Conservation (phyloP, 2,329 filamentous ascomycete species). For the Sphaerulina vaccinii region DNA sequence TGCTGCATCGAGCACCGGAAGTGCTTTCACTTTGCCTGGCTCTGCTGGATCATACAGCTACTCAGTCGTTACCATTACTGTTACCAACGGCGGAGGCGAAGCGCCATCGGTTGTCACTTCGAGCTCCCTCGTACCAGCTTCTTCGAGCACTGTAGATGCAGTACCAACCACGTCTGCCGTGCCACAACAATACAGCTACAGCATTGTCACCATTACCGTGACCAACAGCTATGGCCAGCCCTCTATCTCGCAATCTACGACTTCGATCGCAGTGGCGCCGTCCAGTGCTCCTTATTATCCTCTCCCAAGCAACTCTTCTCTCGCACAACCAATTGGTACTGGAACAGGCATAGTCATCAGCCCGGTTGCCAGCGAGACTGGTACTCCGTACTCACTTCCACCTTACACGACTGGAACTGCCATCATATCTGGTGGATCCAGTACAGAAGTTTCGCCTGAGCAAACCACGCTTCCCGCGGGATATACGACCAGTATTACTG, state of each 20-base stretch:
- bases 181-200: slow-evolving; percentile 16
- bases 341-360: slow-evolving; percentile 12
- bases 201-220: slow-evolving; percentile 19
- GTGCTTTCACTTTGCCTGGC: slow-evolving; percentile 20
- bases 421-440: slow-evolving; percentile 4
- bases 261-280: slow-evolving; percentile 13
- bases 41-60: slow-evolving; percentile 18
- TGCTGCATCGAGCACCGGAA: slow-evolving; percentile 12
- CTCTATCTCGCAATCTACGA: slow-evolving; percentile 16
- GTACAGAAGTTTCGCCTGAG: slow-evolving; percentile 12
- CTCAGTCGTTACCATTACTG: slow-evolving; percentile 22
- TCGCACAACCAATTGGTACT: slow-evolving; percentile 7
- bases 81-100: slow-evolving; percentile 15
- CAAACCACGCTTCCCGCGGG: slow-evolving; percentile 9
- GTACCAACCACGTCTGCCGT: slow-evolving; percentile 2
- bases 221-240: slow-evolving; percentile 15
- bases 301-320: slow-evolving; percentile 15
- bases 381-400: neutral
- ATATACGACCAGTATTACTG: slow-evolving; percentile 14
- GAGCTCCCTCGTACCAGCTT: slow-evolving; percentile 14
- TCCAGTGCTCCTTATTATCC: slow-evolving; percentile 16
- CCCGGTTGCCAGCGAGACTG: slow-evolving; percentile 9
- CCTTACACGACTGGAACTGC: slow-evolving; percentile 15
- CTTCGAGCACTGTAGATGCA: neutral
- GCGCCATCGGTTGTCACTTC: slow-evolving; percentile 11